Evolutionary conservation across 1,139 yeast genomes (phyloP).

Genomic region (Sugiyamaella sp.): DNA sequence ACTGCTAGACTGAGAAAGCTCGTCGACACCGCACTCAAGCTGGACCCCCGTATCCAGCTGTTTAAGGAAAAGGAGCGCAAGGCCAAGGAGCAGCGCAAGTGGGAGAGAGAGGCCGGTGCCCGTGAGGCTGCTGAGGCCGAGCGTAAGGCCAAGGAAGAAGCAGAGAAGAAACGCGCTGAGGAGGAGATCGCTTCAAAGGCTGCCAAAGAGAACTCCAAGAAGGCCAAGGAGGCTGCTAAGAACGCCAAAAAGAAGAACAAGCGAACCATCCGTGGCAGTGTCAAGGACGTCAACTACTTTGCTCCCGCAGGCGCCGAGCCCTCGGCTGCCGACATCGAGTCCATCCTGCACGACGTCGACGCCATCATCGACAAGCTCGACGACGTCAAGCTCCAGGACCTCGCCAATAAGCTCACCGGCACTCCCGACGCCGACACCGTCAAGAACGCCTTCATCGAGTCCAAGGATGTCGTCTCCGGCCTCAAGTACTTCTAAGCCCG

Average conservation of each 20-base stretch:
- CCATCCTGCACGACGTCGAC: constrained; percentile 64
- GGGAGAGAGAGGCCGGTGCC: constrained; percentile 98
- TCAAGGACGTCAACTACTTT: constrained; percentile 83
- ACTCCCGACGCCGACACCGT: constrained; percentile 52
- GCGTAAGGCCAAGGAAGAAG: constrained; percentile 78
- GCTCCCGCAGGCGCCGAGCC: constrained; percentile 68
- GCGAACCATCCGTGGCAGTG: constrained; percentile 83
- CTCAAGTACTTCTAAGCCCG: constrained; percentile 26
- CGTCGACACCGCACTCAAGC: constrained; percentile 83
- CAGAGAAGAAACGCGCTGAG: constrained; percentile 79
- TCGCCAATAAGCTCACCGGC: constrained; percentile 63
- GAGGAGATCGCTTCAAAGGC: constrained; percentile 65
- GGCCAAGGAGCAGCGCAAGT: constrained; percentile 91
- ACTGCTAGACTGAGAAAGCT: constrained; percentile 85
- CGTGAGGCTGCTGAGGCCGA: constrained; percentile 95
- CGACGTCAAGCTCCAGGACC: constrained; percentile 70
- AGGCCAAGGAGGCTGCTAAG: constrained; percentile 97
- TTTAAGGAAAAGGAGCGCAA: constrained; percentile 95
- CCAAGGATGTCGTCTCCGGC: constrained; percentile 45
- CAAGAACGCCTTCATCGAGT: constrained; percentile 55
- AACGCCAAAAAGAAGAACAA: constrained; percentile 97
- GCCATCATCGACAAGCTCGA: constrained; percentile 75
- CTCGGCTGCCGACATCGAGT: constrained; percentile 58
- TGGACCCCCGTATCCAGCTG: constrained; percentile 92
- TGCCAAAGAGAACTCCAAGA: constrained; percentile 68